A percentile compares a stretch with the other conserved stretches of the same genome.
These are phyloP conservation scores for Cystobasidium onofrii DNA, from an alignment of 768 basidiomycete species.

Conservation along the genomic window DNA sequence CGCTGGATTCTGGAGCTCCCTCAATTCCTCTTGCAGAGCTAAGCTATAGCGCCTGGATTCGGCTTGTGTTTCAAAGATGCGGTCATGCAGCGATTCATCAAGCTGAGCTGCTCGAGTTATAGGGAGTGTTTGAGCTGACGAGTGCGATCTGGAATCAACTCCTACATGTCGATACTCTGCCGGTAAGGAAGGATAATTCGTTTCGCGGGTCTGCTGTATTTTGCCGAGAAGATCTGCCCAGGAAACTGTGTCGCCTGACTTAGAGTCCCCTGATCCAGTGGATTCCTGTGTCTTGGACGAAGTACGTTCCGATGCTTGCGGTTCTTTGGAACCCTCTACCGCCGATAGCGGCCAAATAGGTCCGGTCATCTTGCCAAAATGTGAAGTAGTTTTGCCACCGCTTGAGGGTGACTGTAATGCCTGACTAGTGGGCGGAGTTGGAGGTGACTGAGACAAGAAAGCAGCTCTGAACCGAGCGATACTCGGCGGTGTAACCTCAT, in stretches of 20 bases:
- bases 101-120: not conserved
- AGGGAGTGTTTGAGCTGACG: not conserved
- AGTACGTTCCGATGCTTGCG: not conserved
- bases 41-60: not conserved
- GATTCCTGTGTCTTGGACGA: not conserved
- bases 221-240: not conserved
- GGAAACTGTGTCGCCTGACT: not conserved
- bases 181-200: not conserved
- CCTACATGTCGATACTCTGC: not conserved
- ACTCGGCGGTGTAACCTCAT: not conserved
- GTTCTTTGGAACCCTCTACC: not conserved
- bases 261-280: not conserved
- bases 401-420: not conserved
- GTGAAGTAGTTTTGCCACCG: not conserved
- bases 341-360: not conserved
- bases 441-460: not conserved
- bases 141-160: not conserved
- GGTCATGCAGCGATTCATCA: conserved; percentile 3
- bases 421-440: not conserved
- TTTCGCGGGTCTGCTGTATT: not conserved
- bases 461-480: not conserved
- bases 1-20: not conserved
- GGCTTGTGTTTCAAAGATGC: not conserved
- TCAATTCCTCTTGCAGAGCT: conserved; percentile 1
- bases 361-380: not conserved